phyloP scores from a whole-genome alignment of 305 asterid species.

The Petunia hybrid region DNA sequence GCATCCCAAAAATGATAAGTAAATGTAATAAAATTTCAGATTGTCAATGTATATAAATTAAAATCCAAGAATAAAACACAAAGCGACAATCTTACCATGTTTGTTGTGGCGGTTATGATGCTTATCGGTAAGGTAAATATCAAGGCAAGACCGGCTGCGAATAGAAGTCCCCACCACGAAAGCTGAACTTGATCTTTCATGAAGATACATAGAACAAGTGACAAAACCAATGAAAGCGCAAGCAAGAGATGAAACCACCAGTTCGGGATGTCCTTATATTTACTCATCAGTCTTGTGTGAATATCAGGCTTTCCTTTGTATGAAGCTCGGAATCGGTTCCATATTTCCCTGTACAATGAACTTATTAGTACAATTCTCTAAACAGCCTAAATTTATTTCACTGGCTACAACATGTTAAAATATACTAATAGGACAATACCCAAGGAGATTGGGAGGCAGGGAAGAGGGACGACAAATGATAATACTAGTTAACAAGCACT shows the following conservation, averaged over 20 bases:
- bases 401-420: no score
- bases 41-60: no score
- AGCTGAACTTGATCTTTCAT: constrained; percentile 71
- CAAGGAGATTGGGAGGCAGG: neutral
- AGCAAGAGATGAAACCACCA: constrained; percentile 74
- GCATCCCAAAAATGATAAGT: neutral
- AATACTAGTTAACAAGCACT: constrained; percentile 28
- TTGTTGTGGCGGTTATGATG: constrained; percentile 82
- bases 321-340: constrained; percentile 45
- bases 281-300: constrained; percentile 74
- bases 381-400: neutral
- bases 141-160: constrained; percentile 52
- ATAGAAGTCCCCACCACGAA: constrained; percentile 89
- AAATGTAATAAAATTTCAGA: neutral
- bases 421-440: neutral
- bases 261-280: constrained; percentile 65
- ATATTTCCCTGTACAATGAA: constrained; percentile 57
- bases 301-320: constrained; percentile 58
- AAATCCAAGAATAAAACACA: neutral
- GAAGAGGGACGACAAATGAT: neutral
- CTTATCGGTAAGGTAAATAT: constrained; percentile 74
- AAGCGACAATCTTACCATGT: constrained; percentile 50
- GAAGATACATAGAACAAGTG: constrained; percentile 63
- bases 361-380: neutral
- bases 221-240: constrained; percentile 48